A percentile compares a stretch with the other conserved stretches of the same genome.
These are phyloP conservation scores for Tolypocladium cylindrosporum DNA, from an alignment of 2,329 filamentous ascomycete genomes.

Conservation along the genomic window DNA sequence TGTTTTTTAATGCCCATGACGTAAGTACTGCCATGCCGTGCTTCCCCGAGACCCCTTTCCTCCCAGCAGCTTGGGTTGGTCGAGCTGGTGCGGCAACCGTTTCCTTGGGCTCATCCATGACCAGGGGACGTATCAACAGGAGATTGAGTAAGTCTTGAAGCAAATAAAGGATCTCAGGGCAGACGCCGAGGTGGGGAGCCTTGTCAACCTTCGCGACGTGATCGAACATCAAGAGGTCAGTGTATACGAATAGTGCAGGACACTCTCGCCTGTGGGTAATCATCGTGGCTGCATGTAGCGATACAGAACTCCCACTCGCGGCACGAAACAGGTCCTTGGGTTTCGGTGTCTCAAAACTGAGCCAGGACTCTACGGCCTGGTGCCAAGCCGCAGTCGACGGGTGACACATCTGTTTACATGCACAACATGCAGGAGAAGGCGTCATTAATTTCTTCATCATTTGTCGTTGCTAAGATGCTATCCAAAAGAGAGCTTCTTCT, in stretches of 20 bases:
- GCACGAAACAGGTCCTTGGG: too few relatives aligned
- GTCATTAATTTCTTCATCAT: background rate
- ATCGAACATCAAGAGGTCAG: conserved; percentile 8
- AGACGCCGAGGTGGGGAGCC: conserved; percentile 11
- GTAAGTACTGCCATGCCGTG: background rate
- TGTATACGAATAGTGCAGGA: background rate
- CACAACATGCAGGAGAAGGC: background rate
- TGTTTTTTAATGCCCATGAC: background rate
- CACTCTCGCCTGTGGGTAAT: too few relatives aligned
- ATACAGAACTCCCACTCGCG: background rate
- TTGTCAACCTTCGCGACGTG: conserved; percentile 28
- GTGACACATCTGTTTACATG: background rate
- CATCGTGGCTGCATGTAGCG: too few relatives aligned
- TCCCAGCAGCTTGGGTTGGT: conserved; percentile 1
- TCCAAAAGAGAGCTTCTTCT: conserved; percentile 44
- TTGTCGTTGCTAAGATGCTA: conserved; percentile 9
- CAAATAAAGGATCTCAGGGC: conserved; percentile 1
- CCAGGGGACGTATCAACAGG: background rate
- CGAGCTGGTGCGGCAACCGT: conserved; percentile 23
- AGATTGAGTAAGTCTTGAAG: conserved; percentile 4
- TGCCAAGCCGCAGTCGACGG: background rate
- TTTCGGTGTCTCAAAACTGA: too few relatives aligned
- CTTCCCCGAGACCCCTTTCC: background rate
- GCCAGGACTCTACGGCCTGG: background rate
- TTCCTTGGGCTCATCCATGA: conserved; percentile 18